Evolutionary conservation across 2,329 filamentous ascomycete genomes (phyloP).

Genomic region (Didymosphaeria variabile): DNA sequence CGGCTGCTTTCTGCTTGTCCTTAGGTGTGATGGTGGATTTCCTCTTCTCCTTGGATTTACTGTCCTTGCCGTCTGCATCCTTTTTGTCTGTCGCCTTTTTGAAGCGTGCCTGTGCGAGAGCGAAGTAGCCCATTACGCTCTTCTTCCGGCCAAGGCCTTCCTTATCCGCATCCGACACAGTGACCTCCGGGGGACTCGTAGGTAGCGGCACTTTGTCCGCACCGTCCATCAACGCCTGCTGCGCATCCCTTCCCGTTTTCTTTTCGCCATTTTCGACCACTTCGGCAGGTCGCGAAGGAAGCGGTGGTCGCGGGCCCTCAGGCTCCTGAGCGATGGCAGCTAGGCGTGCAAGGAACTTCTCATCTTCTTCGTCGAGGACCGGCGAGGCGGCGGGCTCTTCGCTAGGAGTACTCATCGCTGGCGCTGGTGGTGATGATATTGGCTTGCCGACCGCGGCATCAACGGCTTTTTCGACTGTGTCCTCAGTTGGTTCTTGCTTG

Average conservation of each 20-base stretch:
- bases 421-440: slow-evolving; percentile 36
- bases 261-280: slow-evolving; percentile 46
- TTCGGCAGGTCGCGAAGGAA: slow-evolving; percentile 49
- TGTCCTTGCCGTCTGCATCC: slow-evolving; percentile 39
- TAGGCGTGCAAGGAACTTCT: slow-evolving; percentile 64
- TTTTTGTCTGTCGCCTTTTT: slow-evolving; percentile 31
- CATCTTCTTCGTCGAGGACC: slow-evolving; percentile 69
- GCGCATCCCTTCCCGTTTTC: slow-evolving; percentile 54
- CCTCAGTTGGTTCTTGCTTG: slow-evolving; percentile 34
- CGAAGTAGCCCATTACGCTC: slow-evolving; percentile 48
- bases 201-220: slow-evolving; percentile 61
- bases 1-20: slow-evolving; percentile 46
- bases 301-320: slow-evolving; percentile 52
- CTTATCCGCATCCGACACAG: slow-evolving; percentile 38
- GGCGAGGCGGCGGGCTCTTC: slow-evolving; percentile 46
- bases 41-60: slow-evolving; percentile 32
- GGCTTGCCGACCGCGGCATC: slow-evolving; percentile 26
- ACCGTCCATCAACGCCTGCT: slow-evolving; percentile 56
- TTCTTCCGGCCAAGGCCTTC: slow-evolving; percentile 48
- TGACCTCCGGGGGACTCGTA: slow-evolving; percentile 54
- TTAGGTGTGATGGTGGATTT: slow-evolving; percentile 45
- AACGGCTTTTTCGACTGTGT: slow-evolving; percentile 9
- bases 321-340: slow-evolving; percentile 55
- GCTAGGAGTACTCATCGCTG: slow-evolving; percentile 34
- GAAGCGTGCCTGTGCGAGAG: slow-evolving; percentile 37